Evolutionary conservation across 306 rosid genomes (phyloP), one percentile per base, ranked within the genome.

Genomic region (Ziziphus jujuba): DNA sequence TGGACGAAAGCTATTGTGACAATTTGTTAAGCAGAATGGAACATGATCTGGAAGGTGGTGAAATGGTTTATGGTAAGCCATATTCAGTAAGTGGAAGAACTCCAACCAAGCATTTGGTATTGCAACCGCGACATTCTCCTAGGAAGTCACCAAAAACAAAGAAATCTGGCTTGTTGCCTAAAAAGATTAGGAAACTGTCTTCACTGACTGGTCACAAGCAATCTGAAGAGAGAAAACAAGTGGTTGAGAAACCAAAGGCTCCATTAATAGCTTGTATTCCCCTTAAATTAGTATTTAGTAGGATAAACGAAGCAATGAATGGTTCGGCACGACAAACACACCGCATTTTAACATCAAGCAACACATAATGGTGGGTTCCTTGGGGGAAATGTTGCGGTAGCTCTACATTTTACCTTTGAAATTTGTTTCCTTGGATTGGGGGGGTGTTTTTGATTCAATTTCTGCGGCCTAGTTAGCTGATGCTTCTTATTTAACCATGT

Each of bases 191-290:
- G 85, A 93, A 83, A 75, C 75, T 90, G 67, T 93, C 99, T 28
- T 90, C 96, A 5, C 76, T 93, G 71, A 84, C 96, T 0, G 89
- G 88, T 63, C 87, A 78, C 45, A 78, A 78, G 79, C 87, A 83
- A 72, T 83, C 84, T 0, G 96, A 81, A 69, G 90, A 72, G 57
- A 84, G 72, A 67, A 84, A 78, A 50, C 79, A 82, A 43, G 80
- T 70, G 73, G 82, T 82, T 49, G 90, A 79, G 73, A 90, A 86
- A 79, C 77, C 77, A 17, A 84, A 76, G 72, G 87, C 92, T 66
- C 80, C 96, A 19, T 85, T 90, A 51, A 75, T 90, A 70, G 90
- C 97, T 44, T 93, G 99, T 72, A 81, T 93, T 66, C 97, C 99
- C 51, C 85, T 93, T 13, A 85, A 73, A 45, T 65, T 93, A 83